These are phyloP conservation scores for Ophiostoma sp. DNA, from an alignment of 2,329 filamentous ascomycete genomes.

Conservation along the genomic window DNA sequence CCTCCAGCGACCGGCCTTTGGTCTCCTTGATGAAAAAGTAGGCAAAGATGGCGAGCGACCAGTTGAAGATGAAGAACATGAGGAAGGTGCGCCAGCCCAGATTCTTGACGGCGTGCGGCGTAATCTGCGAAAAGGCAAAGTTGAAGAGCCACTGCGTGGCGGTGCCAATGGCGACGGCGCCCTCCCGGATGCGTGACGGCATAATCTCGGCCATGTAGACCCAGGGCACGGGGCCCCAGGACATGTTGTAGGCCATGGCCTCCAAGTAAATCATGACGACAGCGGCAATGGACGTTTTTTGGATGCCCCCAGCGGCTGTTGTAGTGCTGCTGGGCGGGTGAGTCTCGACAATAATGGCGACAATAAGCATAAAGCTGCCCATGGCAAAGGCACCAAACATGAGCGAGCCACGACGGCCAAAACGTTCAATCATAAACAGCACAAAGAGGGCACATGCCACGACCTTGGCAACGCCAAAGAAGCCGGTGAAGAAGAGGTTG, in stretches of 20 bases:
- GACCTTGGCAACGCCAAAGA: constrained; percentile 56
- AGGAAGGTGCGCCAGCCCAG: constrained; percentile 10
- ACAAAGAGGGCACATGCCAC: constrained; percentile 52
- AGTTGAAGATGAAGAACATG: background rate
- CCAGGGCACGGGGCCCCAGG: constrained; percentile 59
- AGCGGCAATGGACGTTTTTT: constrained; percentile 58
- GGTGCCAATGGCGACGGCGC: constrained; percentile 65
- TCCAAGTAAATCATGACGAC: constrained; percentile 57
- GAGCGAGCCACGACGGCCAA: background rate
- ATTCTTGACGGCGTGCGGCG: background rate
- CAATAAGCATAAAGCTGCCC: background rate
- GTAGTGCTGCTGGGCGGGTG: constrained; percentile 45
- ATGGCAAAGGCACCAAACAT: background rate
- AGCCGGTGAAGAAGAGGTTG: constrained; percentile 51
- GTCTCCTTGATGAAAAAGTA: constrained; percentile 18
- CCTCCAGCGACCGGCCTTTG: constrained; percentile 18
- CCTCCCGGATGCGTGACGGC: constrained; percentile 62
- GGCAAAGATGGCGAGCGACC: constrained; percentile 1
- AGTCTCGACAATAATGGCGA: constrained; percentile 27
- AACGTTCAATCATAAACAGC: constrained; percentile 41
- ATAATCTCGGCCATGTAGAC: constrained; percentile 62
- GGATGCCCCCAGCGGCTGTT: constrained; percentile 32
- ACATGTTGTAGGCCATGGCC: constrained; percentile 66
- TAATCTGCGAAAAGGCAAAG: constrained; percentile 26
- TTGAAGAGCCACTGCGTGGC: constrained; percentile 58